Evolutionary conservation across 1,284 basidiomycete species (phyloP), one percentile per base, ranked within the genome.

Genomic region (Ceratorhiza oryzae-sativae): DNA sequence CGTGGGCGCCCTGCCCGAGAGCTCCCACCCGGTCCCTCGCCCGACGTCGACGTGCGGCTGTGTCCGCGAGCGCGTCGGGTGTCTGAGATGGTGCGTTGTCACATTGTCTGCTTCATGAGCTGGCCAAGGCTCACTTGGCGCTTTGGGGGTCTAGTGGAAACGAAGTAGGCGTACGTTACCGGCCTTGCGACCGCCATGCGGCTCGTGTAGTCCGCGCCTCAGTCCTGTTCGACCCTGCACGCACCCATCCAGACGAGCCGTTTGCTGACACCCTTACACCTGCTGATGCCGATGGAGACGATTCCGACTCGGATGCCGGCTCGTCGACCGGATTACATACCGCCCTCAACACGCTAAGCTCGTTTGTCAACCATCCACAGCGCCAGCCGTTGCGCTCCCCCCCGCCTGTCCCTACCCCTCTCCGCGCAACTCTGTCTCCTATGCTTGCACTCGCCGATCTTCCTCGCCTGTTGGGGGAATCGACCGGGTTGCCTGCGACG

Each of bases 361-460:
- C 63, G 34, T 67, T 67, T 18, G n/a, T 67, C 3, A 45, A 18
- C 23, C 48, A 55, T 3, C 45, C n/a, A 15, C 63, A 39, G 42
- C 63, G 63, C 13, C 63, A 67, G 20, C 63, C 63, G 41, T 27
- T 67, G 63, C 63, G 63, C 20, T 67, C 63, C 15, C 63, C 63
- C n/a, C 63, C 63, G 12, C 63, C 63, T 55, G 63, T 67, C 20
- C 63, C 63, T n/a, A 67, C 63, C 1, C 63, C 63, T 3, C 25
- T 67, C 1, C 63, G 63, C 4, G 34, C 34, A 23, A 23, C 9
- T 13, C 12, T 53, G 25, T 67, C 63, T n/a, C 63, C 63, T 4
- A 67, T 67, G 63, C 49, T 67, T 9, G 63, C 63, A 5, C 48
- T 67, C n/a, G 49, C 63, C 9, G 63, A 67, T 8, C 63, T 67